Base-by-base conservation (phyloP, 164 flowering plant genomes). In the Brasenia schreberi region DNA sequence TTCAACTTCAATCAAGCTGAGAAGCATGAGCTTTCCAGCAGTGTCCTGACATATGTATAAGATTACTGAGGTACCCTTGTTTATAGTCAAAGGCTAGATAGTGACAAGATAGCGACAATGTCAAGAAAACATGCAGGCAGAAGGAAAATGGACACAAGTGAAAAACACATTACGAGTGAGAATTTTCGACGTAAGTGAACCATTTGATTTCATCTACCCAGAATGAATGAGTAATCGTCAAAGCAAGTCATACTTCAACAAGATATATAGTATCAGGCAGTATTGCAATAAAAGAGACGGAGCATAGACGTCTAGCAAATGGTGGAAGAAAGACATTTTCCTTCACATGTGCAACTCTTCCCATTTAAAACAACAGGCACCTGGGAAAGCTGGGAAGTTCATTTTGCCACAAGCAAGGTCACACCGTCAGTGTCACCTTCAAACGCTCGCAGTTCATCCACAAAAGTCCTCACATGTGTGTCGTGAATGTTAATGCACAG, bases 381-480 rank as follows among this genome's bases (percentile, higher is more conserved):
- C 96, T 84, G 67, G 99, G 96, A 81, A 95, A 95, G 75, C 87
- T 87, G 67, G 92, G 80, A 72, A 77, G 73, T 72, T 92, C 94
- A 70, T 73, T 71, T 59, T 89, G 96, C 99, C 97, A 92, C 3
- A 87, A 84, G 74, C 94, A 84, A 52, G 97, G 96, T 65, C 45
- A 88, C 76, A 18, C 97, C 97, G 83, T 89, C 96, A 71, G 86
- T 84, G 69, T 94, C 99, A 59, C 99, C 99, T 80, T 89, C 85
- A 75, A 95, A 95, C 64, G 92, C 94, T 66, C 96, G 88, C 69
- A 95, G 91, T 73, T 95, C 99, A 77, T 95, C 99, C 99, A 83
- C 92, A 87, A 96, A 89, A 95, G 74, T 95, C 99, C 85, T 97
- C 92, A 65, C 2, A 65, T 43, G 59, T 67, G 27, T 33, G 65